Percentiles rank a stretch among this genome's conserved stretches.
These are phyloP conservation scores for Athelia sp. DNA, from an alignment of 1,284 basidiomycete species.

Conservation along the genomic window DNA sequence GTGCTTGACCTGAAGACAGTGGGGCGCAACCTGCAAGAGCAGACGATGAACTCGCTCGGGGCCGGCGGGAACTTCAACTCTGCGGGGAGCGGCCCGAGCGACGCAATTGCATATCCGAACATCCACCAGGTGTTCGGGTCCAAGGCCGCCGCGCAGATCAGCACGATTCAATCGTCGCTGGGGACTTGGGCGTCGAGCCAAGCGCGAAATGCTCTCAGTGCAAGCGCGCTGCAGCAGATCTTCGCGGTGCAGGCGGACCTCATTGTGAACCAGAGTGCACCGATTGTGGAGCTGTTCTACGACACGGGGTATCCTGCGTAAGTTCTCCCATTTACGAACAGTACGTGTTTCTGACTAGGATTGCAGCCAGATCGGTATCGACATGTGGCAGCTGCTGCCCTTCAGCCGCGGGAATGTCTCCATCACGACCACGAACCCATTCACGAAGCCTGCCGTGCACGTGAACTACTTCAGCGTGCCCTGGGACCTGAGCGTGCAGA, in stretches of 20 bases:
- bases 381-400: constrained; percentile 49
- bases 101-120: constrained; percentile 42
- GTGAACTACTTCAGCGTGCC: constrained; percentile 47
- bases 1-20: constrained; percentile 34
- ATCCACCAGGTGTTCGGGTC: constrained; percentile 38
- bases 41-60: constrained; percentile 38
- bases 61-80: constrained; percentile 30
- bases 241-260: constrained; percentile 36
- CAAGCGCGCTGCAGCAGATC: constrained; percentile 35
- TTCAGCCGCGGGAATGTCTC: constrained; percentile 48
- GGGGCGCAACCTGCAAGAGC: constrained; percentile 41
- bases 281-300: constrained; percentile 40
- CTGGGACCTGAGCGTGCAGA: constrained; percentile 44
- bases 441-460: constrained; percentile 36
- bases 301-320: constrained; percentile 38
- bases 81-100: constrained; percentile 34
- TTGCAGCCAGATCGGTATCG: constrained; percentile 37
- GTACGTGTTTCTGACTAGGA: background rate
- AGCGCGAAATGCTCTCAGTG: constrained; percentile 29
- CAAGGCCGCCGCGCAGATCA: constrained; percentile 25
- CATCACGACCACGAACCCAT: constrained; percentile 42
- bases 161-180: constrained; percentile 28
- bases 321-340: constrained; percentile 8
- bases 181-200: constrained; percentile 36
- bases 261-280: constrained; percentile 42